These are phyloP conservation scores for Hanseniaspora pseudoguilliermondii DNA, from an alignment of 805 yeast genomes.

Conservation along the genomic window DNA sequence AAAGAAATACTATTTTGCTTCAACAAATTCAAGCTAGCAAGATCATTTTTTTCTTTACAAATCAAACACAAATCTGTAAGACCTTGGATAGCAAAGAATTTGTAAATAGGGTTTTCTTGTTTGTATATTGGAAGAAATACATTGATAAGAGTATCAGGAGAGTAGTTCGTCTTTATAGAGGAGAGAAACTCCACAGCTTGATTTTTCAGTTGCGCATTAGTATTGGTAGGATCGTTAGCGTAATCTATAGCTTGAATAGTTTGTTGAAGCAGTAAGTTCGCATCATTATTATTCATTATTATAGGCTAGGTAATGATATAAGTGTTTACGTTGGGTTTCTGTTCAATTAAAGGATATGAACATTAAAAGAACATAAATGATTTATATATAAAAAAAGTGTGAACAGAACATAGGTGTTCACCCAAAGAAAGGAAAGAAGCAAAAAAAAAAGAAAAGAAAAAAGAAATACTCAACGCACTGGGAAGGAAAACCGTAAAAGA, in stretches of 20 bases:
- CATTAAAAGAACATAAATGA: too few species aligned
- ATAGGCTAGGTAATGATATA: not conserved
- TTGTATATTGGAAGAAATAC: constrained; percentile 1
- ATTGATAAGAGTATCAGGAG: constrained; percentile 15
- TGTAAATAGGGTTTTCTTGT: constrained; percentile 20
- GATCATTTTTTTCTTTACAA: constrained; percentile 13
- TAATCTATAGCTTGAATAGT: constrained; percentile 80
- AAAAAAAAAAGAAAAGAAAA: not conserved
- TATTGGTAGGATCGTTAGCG: constrained; percentile 53
- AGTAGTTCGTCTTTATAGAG: constrained; percentile 21
- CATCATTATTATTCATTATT: constrained; percentile 6
- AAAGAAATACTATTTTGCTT: constrained; percentile 19
- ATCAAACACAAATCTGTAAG: constrained; percentile 20
- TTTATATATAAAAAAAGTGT: too few species aligned
- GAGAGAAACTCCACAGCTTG: constrained; percentile 34
- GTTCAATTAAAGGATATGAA: too few species aligned
- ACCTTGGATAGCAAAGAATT: constrained; percentile 26
- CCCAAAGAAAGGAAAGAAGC: not conserved
- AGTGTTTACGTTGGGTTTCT: too few species aligned
- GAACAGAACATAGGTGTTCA: not conserved
- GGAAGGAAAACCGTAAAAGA: not conserved
- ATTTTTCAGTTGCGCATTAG: constrained; percentile 47
- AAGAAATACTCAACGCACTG: not conserved
- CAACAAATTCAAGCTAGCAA: constrained; percentile 16
- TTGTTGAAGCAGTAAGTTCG: constrained; percentile 29